phyloP scores from a whole-genome alignment of 768 basidiomycete species.

The Russula sp. region DNA sequence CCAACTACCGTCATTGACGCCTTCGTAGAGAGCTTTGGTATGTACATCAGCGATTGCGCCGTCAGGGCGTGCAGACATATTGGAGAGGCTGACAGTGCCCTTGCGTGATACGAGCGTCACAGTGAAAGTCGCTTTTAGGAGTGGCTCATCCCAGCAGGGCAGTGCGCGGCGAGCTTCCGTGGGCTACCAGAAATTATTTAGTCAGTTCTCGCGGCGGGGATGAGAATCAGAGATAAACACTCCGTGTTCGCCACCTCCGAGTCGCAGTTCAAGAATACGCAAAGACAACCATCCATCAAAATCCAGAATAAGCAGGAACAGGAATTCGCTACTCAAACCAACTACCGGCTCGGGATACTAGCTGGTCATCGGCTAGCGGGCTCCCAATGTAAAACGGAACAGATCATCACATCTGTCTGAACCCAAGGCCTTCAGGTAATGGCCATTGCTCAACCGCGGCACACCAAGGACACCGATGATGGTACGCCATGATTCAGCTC shows the following conservation, averaged over 20 bases:
- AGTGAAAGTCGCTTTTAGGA: slow-evolving; percentile 76
- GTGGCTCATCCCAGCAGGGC: slow-evolving; percentile 92
- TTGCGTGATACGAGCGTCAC: slow-evolving; percentile 75
- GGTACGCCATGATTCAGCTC: not conserved
- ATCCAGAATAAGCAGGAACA: not conserved
- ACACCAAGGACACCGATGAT: not conserved
- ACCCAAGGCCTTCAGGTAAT: not conserved
- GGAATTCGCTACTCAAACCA: not conserved
- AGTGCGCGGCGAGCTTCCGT: slow-evolving; percentile 80
- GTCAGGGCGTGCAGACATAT: slow-evolving; percentile 71
- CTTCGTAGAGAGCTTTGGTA: slow-evolving; percentile 20
- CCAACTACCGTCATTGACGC: slow-evolving; percentile 47
- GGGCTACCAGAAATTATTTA: slow-evolving; percentile 42
- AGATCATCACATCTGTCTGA: not conserved
- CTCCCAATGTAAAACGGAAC: not conserved
- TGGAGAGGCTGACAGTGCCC: slow-evolving; percentile 73
- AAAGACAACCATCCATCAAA: no score
- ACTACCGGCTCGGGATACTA: not conserved
- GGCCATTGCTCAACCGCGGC: not conserved
- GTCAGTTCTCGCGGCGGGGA: not conserved
- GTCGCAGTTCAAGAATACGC: not conserved
- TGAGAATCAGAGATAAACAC: not conserved
- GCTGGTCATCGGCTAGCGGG: not conserved
- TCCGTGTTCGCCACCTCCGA: not conserved
- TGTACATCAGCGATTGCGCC: slow-evolving; percentile 33